phyloP scores from a whole-genome alignment of 208 protist species.

The Novymonas esmeraldas region DNA sequence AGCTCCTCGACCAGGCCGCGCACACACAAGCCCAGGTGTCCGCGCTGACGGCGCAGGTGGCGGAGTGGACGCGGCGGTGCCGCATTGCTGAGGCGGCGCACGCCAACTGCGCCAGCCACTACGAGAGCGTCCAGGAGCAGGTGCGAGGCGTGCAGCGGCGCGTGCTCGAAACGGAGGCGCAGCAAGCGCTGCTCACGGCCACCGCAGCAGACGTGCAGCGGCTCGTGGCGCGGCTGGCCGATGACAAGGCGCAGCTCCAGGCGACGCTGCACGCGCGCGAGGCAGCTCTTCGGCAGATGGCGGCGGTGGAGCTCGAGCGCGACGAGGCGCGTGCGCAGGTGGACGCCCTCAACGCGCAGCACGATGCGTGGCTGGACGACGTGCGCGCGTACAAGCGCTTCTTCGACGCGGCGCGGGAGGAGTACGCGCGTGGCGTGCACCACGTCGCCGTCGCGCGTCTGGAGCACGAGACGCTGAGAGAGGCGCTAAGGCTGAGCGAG shows the following conservation, averaged over 20 bases:
- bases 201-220: slow-evolving; percentile 12
- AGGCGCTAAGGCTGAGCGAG: slow-evolving; percentile 31
- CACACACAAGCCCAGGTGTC: slow-evolving; percentile 18
- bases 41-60: slow-evolving; percentile 23
- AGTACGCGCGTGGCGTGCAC: slow-evolving; percentile 14
- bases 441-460: slow-evolving; percentile 10
- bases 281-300: slow-evolving; percentile 23
- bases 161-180: slow-evolving; percentile 6
- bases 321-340: slow-evolving; percentile 30
- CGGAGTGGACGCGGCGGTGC: slow-evolving; percentile 25
- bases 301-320: slow-evolving; percentile 16
- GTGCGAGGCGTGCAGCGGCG: slow-evolving; percentile 11
- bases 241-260: slow-evolving; percentile 25
- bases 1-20: slow-evolving; percentile 8
- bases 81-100: slow-evolving; percentile 3
- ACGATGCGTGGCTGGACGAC: slow-evolving; percentile 5
- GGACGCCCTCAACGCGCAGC: slow-evolving; percentile 19
- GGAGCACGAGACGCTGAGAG: slow-evolving; percentile 31
- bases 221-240: slow-evolving; percentile 14
- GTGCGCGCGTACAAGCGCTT: not conserved
- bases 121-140: slow-evolving; percentile 11
- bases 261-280: not conserved
- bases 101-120: slow-evolving; percentile 5
- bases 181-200: not conserved
- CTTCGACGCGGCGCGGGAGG: slow-evolving; percentile 9